Percentiles rank a stretch among this genome's conserved stretches.
phyloP scores from a whole-genome alignment of 805 yeast species.

The Clavispora phyllophila region DNA sequence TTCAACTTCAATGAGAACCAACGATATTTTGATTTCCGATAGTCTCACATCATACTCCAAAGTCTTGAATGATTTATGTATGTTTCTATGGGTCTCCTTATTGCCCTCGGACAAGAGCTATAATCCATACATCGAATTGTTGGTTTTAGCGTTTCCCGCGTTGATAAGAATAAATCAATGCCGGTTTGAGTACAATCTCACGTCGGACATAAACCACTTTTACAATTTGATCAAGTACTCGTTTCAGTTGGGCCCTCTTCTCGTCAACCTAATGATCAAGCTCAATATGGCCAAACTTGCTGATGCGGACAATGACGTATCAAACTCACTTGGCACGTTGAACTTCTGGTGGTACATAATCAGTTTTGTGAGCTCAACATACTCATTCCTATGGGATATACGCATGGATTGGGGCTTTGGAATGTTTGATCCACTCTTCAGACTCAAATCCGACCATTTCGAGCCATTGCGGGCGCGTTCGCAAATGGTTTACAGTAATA shows the following conservation, averaged over 20 bases:
- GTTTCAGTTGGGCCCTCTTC: slow-evolving; percentile 47
- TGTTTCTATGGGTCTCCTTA: slow-evolving; percentile 45
- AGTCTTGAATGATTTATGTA: slow-evolving; percentile 66
- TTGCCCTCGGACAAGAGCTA: slow-evolving; percentile 14
- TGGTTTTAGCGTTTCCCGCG: slow-evolving; percentile 51
- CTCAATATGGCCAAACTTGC: slow-evolving; percentile 9
- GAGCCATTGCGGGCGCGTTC: slow-evolving; percentile 16
- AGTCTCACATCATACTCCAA: slow-evolving; percentile 77
- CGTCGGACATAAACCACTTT: slow-evolving; percentile 52
- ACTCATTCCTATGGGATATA: slow-evolving; percentile 86
- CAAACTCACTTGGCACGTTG: slow-evolving; percentile 15
- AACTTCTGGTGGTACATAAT: slow-evolving; percentile 41
- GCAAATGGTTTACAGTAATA: slow-evolving; percentile 22
- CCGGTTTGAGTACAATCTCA: slow-evolving; percentile 54
- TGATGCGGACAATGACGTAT: slow-evolving; percentile 2
- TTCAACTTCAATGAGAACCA: slow-evolving; percentile 50
- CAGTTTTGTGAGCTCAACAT: slow-evolving; percentile 60
- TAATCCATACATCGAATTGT: slow-evolving; percentile 25
- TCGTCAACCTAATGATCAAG: slow-evolving; percentile 22
- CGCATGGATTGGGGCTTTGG: slow-evolving; percentile 82
- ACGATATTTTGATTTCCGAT: slow-evolving; percentile 81
- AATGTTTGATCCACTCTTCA: slow-evolving; percentile 36
- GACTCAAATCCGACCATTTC: slow-evolving; percentile 5
- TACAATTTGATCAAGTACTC: slow-evolving; percentile 73
- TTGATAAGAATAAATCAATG: slow-evolving; percentile 82